phyloP scores from a whole-genome alignment of 2,329 filamentous ascomycete genomes.

The Botryosphaeria dothidea region DNA sequence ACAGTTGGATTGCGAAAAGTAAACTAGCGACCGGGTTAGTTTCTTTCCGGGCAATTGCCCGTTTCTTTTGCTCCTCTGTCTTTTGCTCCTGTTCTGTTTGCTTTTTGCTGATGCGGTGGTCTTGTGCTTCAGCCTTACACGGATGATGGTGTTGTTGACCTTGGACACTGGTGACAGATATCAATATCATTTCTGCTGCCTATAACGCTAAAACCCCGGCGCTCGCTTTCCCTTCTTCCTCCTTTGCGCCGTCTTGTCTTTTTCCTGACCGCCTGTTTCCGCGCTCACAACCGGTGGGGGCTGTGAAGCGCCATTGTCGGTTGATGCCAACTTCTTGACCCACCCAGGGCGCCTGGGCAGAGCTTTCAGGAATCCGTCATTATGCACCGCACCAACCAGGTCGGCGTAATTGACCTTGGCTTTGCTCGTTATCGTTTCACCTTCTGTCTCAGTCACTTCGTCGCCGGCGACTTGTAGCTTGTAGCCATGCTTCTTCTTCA shows the following conservation, averaged over 20 bases:
- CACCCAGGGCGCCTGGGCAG: neutral
- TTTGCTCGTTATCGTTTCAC: slow-evolving; percentile 38
- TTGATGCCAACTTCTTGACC: neutral
- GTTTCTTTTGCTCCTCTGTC: too few species aligned
- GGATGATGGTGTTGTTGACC: too few species aligned
- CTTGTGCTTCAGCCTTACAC: too few species aligned
- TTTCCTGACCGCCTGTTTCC: neutral
- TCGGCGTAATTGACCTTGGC: neutral
- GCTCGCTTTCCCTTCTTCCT: neutral
- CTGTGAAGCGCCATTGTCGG: neutral
- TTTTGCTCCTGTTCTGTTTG: too few species aligned
- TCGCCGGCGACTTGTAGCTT: slow-evolving; percentile 40
- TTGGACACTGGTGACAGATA: too few species aligned
- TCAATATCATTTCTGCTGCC: neutral
- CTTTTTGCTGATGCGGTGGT: too few species aligned
- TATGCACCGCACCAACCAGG: slow-evolving; percentile 62
- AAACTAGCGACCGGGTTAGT: too few species aligned
- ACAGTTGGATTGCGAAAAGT: too few species aligned
- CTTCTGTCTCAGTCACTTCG: slow-evolving; percentile 41
- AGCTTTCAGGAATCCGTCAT: slow-evolving; percentile 64
- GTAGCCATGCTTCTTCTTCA: slow-evolving; percentile 47
- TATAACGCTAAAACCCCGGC: neutral
- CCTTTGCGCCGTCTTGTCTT: neutral
- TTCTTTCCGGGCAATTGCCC: neutral
- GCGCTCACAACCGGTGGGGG: neutral